Base-by-base conservation (phyloP, 306 rosid species). In the Sophora flavescens region DNA sequence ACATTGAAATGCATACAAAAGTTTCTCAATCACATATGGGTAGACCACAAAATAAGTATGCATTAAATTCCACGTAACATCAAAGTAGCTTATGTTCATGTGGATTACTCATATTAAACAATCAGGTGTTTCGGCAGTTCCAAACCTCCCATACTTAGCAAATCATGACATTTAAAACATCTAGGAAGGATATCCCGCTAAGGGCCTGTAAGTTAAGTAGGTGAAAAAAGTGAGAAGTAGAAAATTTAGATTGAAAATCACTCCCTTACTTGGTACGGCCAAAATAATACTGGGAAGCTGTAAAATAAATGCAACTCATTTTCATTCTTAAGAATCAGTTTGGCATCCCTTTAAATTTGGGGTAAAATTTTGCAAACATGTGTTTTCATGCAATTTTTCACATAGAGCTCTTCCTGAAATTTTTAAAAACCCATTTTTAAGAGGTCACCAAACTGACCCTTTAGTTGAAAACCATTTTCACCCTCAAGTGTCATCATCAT, bases 121-220 rank as follows among this genome's bases (percentile, higher is more conserved):
- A 63, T 50, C 53, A 51, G 42, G 32, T 42, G 17, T 51, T 63
- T 75, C 26, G 2, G 59, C 17, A 67, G 35, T 70, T 63, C 42
- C 28, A 50, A 36, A 38, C 50, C 10, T 33, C 32, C 9, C 4
- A 7, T 30, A 65, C 38, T 35, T 22, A 44, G 13, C 38, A 67
- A 22, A 26, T 67, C 71, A 6, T 72, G 66, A 13, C 77, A 39
- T 41, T 61, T 11, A 47, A 45, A 73, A 59, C 69, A 42, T 44
- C 16, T 17, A 65, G 2, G 26, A 59, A 44, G 38, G 42, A 60
- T 14, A 26, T 41, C 30, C 56, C 39, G 30, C 10, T 39, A 63
- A 56, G 14, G 16, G 18, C 22, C 30, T 8, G 54, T 36, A 2
- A 6, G 53, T 36, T 48, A 48, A 8, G 45, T 22, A 41, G 16